Evolutionary conservation across 1,139 yeast genomes (phyloP), one percentile per base, ranked within the genome.

Genomic region (Schizosaccharomyces versatilis): DNA sequence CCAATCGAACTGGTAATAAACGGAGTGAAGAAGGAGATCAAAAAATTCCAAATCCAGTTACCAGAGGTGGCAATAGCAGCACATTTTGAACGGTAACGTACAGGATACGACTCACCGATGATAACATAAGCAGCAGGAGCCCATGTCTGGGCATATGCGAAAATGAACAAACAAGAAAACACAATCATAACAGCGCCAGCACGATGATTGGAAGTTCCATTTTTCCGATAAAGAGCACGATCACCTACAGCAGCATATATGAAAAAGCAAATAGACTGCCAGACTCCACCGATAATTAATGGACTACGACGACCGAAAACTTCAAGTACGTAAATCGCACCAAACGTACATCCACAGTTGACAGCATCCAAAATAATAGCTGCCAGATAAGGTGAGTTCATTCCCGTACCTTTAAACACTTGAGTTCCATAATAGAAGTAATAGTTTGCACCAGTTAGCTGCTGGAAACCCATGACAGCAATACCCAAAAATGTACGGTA

Each of bases 121-220:
- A 81, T 71, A 54, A 84, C 86, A 90, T 90, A 82, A 48, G 78
- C 77, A 57, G 78, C 72, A 49, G 88, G 88, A 64, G 90, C 93
- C 88, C 88, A 82, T 39, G 86, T 74, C 55, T 84, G 71, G 36
- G 88, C 88, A 65, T 81, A 81, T 65, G 77, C 79, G 39, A 82
- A 78, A 65, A 81, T 81, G 64, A 80, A 81, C 48, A 77, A 68
- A 73, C 88, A 81, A 47, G 79, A 73, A 62, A 84, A 76, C 63
- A 82, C 79, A 66, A 84, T 81, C 84, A 78, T 75, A 58, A 81
- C 83, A 67, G 79, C 71, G 54, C 81, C 78, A 58, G 80, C 71
- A 60, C 68, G 69, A 51, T 64, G 60, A 38, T 72, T 63, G 3
- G 60, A 54, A 48, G 47, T 40, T 6, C 54, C 54, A 36, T 53